Evolutionary conservation across 192 early-diverging fungal genomes (phyloP).

Genomic region (Linnemannia elongata): DNA sequence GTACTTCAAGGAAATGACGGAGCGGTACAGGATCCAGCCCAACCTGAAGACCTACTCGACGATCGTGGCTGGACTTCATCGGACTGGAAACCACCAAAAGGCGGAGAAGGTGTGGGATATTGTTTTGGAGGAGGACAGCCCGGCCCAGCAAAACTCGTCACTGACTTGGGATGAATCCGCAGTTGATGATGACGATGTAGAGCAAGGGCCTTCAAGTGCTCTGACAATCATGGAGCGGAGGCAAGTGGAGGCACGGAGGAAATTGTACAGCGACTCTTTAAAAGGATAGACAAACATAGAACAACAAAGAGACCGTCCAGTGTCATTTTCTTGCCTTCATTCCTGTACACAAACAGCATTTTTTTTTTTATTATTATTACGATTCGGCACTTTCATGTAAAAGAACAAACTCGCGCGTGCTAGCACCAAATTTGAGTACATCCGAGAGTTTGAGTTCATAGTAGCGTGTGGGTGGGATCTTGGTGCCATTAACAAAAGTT

Average conservation of each 20-base stretch:
- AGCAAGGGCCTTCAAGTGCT: not conserved
- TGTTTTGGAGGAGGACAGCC: constrained; percentile 25
- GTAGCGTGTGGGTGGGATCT: constrained; percentile 82
- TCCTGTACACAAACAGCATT: not conserved
- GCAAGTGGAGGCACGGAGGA: constrained; percentile 29
- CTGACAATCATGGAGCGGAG: constrained; percentile 26
- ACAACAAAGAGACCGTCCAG: not conserved
- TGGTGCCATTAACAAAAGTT: constrained; percentile 86
- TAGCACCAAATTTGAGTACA: constrained; percentile 91
- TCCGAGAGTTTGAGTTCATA: constrained; percentile 88
- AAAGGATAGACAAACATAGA: constrained; percentile 10
- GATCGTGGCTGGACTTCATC: constrained; percentile 34
- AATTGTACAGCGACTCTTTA: constrained; percentile 26
- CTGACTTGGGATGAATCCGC: not conserved
- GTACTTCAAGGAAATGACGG: constrained; percentile 43
- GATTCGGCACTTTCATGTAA: constrained; percentile 74
- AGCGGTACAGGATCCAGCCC: constrained; percentile 30
- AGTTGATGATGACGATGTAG: not conserved
- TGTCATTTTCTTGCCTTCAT: not conserved
- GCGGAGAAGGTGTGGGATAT: constrained; percentile 45
- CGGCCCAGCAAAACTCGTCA: not conserved
- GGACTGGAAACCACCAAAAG: constrained; percentile 25
- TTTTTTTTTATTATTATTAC: not conserved
- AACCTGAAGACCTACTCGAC: constrained; percentile 50
- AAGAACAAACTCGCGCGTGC: constrained; percentile 93